These are phyloP conservation scores for Tubosaeta brunneosetosa DNA, from an alignment of 768 basidiomycete species.

Conservation along the genomic window DNA sequence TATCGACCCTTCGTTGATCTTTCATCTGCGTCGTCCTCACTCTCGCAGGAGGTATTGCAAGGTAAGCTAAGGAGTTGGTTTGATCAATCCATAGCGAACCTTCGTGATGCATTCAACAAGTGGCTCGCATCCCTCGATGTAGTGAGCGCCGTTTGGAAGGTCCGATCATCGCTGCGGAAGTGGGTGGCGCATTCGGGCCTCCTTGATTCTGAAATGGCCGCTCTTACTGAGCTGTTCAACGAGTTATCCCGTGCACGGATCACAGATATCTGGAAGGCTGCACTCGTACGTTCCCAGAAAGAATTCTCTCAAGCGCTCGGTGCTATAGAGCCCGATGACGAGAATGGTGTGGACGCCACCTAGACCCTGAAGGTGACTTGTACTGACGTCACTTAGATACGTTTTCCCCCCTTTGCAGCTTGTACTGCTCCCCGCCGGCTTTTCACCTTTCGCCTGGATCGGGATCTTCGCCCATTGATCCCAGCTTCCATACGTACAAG, in stretches of 20 bases:
- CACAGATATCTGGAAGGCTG: conserved; percentile 52
- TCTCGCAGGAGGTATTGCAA: conserved; percentile 41
- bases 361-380: background rate
- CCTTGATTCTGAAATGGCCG: conserved; percentile 41
- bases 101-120: conserved; percentile 41
- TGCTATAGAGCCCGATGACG: conserved; percentile 13
- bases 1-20: conserved; percentile 87
- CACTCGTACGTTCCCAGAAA: conserved; percentile 41
- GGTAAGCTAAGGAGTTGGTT: conserved; percentile 64
- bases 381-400: conserved; percentile 35
- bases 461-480: conserved; percentile 33
- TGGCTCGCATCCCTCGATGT: conserved; percentile 61
- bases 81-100: conserved; percentile 40
- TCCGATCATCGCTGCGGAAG: conserved; percentile 49
- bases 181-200: conserved; percentile 46
- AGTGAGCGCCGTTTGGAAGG: conserved; percentile 66
- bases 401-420: conserved; percentile 44
- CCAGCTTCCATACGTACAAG: conserved; percentile 60
- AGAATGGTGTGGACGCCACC: conserved; percentile 14
- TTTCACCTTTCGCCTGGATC: conserved; percentile 41
- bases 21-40: conserved; percentile 49
- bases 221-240: conserved; percentile 47
- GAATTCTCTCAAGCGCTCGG: conserved; percentile 43
- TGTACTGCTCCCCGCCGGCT: conserved; percentile 52
- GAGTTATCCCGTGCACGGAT: conserved; percentile 51